Evolutionary conservation across 164 flowering plant genomes (phyloP).

Genomic region (Vitis cinerea): DNA sequence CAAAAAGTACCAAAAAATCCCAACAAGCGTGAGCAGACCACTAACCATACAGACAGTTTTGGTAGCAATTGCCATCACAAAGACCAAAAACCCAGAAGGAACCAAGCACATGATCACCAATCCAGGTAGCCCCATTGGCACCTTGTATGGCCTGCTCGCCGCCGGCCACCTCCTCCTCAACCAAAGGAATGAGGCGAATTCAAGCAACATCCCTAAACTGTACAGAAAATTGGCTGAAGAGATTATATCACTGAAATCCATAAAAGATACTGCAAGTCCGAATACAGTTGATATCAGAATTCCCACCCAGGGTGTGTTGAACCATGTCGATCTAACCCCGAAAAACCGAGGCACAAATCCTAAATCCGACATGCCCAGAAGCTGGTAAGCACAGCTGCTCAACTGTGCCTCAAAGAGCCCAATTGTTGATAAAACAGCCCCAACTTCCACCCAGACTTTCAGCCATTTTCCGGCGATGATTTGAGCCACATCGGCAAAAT

Average conservation of each 20-base stretch:
- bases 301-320: constrained; percentile 62
- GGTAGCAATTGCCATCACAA: constrained; percentile 43
- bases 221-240: constrained; percentile 62
- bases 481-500: constrained; percentile 49
- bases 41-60: constrained; percentile 36
- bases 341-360: constrained; percentile 42
- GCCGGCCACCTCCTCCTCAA: constrained; percentile 42
- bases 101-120: constrained; percentile 49
- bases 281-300: constrained; percentile 39
- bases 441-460: constrained; percentile 48
- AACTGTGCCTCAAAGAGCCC: constrained; percentile 68
- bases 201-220: constrained; percentile 64
- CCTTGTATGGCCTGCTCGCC: constrained; percentile 45
- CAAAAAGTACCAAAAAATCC: constrained; percentile 30
- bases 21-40: constrained; percentile 32
- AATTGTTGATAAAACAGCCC: constrained; percentile 44
- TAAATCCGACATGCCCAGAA: constrained; percentile 60
- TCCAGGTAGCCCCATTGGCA: constrained; percentile 37
- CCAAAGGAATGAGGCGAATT: constrained; percentile 59
- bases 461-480: constrained; percentile 59
- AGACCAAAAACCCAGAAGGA: constrained; percentile 52
- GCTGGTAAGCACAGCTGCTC: constrained; percentile 52
- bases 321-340: constrained; percentile 37
- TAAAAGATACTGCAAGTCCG: constrained; percentile 39
- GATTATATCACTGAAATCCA: constrained; percentile 45